Base-by-base conservation (phyloP, 2,329 filamentous ascomycete species). In the Aphanocladium album region DNA sequence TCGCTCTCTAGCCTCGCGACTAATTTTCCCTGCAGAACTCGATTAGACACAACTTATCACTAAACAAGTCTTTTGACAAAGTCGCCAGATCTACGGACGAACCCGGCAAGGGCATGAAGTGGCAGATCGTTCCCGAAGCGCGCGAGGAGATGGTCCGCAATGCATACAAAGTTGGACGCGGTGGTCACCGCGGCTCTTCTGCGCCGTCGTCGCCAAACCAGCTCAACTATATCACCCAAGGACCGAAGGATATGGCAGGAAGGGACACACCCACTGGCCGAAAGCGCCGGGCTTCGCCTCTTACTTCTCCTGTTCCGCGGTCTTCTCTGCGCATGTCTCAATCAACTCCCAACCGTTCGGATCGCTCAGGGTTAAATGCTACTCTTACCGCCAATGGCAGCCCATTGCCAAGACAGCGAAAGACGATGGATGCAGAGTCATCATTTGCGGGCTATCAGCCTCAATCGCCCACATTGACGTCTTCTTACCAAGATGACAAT, bases 21-120 rank as follows among this genome's bases (percentile, higher is more conserved):
- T 71, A 51, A 71, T 62, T 7, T 30, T 39, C 50, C 5, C 16
- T 11, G 21, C 49, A 91, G 86, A 99, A 99, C 73, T 97, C 92
- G 0, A 99, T 99, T 66, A 88, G 95, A 14, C 95, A 99, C 73
- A 99, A 99, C 68, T 76, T 99, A 16, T 98, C 95, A 1, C 77
- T 99, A 46, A 98, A 96, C 74, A 96, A 97, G 72, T 87, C 89
- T 0, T 99, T 99, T 70, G 88, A 92, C 67, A 99, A 99, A 74
- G 89, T 96, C 9, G 90, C 95, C 3, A 88, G 95, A 51, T 88
- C 90, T 17, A 96, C 92, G 0, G 91, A 98, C 67, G 95, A 99
- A 72, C 95, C 95, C 23, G 95, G 95, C 14, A 99, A 99, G 73
- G 95, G 95, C 30, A 98, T 97, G 92, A 98, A 98, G 72, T 99